Base-by-base conservation (phyloP, 139 green algal species). In the Chlamydomonas applanata region DNA sequence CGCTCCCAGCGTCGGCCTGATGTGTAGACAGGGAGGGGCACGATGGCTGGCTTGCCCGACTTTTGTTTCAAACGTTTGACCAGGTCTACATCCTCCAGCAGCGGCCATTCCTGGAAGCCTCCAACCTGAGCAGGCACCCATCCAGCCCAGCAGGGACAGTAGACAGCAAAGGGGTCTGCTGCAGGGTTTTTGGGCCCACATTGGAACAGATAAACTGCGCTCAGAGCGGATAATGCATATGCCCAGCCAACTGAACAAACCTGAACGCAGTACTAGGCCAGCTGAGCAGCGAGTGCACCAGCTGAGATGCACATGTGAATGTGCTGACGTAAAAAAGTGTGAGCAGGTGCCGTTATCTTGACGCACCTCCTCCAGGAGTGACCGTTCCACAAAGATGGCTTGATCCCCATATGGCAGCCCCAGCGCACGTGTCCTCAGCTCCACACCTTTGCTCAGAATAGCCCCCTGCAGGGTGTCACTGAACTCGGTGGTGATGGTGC, bases 41-140 rank as follows among this genome's bases (percentile, higher is more conserved):
- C 46, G 14, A 93, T 82, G 0, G 67, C 71, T 11, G 87, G 45
- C 27, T 14, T 1, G 69, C 73, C 52, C 57, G 73, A 45, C 16
- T 69, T 52, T 34, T 45, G 27, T 19, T 53, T 62, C 13, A 91
- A 80, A 16, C 84, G 79, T 20, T 61, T 25, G 16, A 93, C 89
- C 59, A 95, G 54, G 16, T 90, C 90, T 11, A 88, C 54, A 36
- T 94, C 90, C 65, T 95, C 90, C 46, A 95, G 57, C 5, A 95
- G 49, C 1, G 82, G 83, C 84, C 80, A 86, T 0, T 91, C 76
- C 4, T 61, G 35, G 57, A 89, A 89, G 35, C 88, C 89, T 19
- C 82, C 77, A 33, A 82, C 33, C 62, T 69, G 32, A 69, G 32
- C 11, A 49, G 7, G 17, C 62, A 69, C 16, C 3, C 17, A 36